Evolutionary conservation across 1,139 yeast species (phyloP), one percentile per base, ranked within the genome.

Genomic region (Debaryomyces nepalensis): DNA sequence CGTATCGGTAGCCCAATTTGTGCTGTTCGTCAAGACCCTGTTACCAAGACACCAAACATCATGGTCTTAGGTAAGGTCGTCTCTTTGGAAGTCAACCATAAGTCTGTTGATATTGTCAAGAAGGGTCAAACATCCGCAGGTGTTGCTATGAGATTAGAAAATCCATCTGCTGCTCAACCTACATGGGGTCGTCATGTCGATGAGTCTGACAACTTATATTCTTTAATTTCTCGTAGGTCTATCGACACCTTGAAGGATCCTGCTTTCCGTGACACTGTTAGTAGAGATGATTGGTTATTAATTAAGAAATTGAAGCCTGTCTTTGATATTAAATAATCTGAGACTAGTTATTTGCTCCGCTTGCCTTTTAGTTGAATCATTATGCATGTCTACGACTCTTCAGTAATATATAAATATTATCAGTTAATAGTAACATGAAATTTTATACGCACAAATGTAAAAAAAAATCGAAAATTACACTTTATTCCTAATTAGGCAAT

Each of bases 101-200:
- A 87, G 68, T 72, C 96, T 26, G 76, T 75, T 26, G 88, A 82
- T 42, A 64, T 73, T 27, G 96, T 91, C 38, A 87, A 89, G 73
- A 93, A 88, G 78, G 97, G 97, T 32, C 96, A 88, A 68, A 87
- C 98, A 14, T 81, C 88, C 52, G 97, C 96, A 23, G 99, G 99
- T 79, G 98, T 93, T 50, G 99, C 99, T 48, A 87, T 93, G 86
- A 85, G 99, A 77, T 77, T 93, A 61, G 99, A 93, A 46, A 84
- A 90, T 55, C 96, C 96, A 45, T 83, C 95, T 20, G 77, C 90
- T 42, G 93, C 88, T 50, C 96, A 90, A 70, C 98, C 99, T 45
- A 84, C 89, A 12, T 93, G 98, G 98, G 99, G 99, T 49, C 89
- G 99, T 75, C 99, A 93, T 63, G 95, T 93, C 57, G 97, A 90